Conservation (phyloP, 306 rosid species). For the Begonia fuchsioides region DNA sequence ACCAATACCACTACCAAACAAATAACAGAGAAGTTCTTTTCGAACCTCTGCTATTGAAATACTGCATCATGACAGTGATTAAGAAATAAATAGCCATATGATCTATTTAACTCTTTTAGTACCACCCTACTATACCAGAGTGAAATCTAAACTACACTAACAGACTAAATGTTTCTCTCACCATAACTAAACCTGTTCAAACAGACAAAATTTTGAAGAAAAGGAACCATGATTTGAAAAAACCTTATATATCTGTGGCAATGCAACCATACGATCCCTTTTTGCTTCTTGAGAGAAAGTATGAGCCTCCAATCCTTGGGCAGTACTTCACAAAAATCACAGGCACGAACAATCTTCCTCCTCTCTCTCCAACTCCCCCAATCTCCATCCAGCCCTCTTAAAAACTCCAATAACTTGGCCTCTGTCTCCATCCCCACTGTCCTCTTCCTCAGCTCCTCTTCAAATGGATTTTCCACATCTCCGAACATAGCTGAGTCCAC, state of each 20-base stretch:
- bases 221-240: slow-evolving; percentile 6
- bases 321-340: slow-evolving; percentile 22
- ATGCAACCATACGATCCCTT: slow-evolving; percentile 19
- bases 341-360: slow-evolving; percentile 50
- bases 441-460: slow-evolving; percentile 43
- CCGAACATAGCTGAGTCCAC: slow-evolving; percentile 24
- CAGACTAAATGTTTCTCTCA: too few species aligned
- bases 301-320: slow-evolving; percentile 58
- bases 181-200: not conserved
- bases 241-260: slow-evolving; percentile 67
- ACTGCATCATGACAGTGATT: too few species aligned
- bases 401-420: slow-evolving; percentile 31
- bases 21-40: too few species aligned
- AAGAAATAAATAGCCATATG: too few species aligned
- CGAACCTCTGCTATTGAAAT: too few species aligned
- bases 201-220: slow-evolving; percentile 3
- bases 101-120: too few species aligned
- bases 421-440: slow-evolving; percentile 42
- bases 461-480: slow-evolving; percentile 31
- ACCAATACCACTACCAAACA: too few species aligned
- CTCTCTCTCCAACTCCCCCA: slow-evolving; percentile 56
- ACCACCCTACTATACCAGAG: too few species aligned
- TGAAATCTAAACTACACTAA: too few species aligned
- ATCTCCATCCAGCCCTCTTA: slow-evolving; percentile 44
- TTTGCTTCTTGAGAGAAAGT: slow-evolving; percentile 35